These are phyloP conservation scores for Vitis rotundifolia DNA, from an alignment of 164 flowering plant species.

Conservation along the genomic window DNA sequence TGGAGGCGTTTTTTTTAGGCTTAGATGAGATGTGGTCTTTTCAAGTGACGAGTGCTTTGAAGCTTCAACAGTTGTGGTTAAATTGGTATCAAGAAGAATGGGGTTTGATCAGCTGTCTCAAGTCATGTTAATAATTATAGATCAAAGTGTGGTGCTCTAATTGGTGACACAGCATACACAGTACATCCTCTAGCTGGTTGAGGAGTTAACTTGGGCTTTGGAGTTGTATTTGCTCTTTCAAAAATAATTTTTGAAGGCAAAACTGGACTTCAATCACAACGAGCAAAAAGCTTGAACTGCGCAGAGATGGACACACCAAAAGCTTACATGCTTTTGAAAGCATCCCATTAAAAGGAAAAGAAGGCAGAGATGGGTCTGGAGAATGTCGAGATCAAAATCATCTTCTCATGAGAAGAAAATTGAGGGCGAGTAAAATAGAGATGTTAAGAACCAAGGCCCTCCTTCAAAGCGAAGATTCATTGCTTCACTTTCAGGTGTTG, in stretches of 20 bases:
- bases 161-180: conserved; percentile 98
- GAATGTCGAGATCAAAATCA: no score
- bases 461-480: no score
- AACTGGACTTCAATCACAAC: no score
- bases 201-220: conserved; percentile 96
- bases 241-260: conserved; percentile 70
- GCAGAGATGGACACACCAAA: no score
- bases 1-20: conserved; percentile 48
- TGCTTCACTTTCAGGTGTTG: no score
- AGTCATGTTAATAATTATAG: conserved; percentile 76
- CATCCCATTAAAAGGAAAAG: no score
- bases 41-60: conserved; percentile 62
- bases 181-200: conserved; percentile 99
- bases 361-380: no score
- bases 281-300: no score
- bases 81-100: conserved; percentile 79
- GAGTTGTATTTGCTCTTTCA: conserved; percentile 77
- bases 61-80: conserved; percentile 76
- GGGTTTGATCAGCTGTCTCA: conserved; percentile 86
- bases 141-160: conserved; percentile 65
- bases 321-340: no score
- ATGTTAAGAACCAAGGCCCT: no score
- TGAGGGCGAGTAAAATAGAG: no score
- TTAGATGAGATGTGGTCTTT: conserved; percentile 24
- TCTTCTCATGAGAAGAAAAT: no score